Evolutionary conservation across 768 basidiomycete species (phyloP).

Genomic region (Obba rivulosa): DNA sequence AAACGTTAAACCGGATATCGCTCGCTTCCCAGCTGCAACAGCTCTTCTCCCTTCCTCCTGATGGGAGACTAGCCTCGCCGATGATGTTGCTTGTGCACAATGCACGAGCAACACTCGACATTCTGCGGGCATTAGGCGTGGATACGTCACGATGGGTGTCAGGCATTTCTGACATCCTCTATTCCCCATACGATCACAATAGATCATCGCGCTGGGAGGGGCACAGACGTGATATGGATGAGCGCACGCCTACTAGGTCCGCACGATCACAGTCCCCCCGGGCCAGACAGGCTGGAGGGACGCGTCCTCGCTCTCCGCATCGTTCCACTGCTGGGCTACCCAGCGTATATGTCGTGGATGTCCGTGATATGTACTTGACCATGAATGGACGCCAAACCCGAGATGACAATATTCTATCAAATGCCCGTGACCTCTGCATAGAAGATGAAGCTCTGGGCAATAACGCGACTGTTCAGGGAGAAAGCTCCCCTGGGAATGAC

Average conservation of each 20-base stretch:
- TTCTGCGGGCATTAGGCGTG: slow-evolving; percentile 37
- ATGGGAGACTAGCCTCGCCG: slow-evolving; percentile 22
- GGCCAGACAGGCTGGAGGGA: not conserved
- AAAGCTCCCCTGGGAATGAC: slow-evolving; percentile 3
- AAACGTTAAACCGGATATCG: not conserved
- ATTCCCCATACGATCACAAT: not conserved
- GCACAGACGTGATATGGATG: not conserved
- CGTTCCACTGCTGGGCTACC: not conserved
- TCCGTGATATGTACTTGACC: slow-evolving; percentile 12
- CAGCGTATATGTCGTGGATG: slow-evolving; percentile 18
- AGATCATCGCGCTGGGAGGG: not conserved
- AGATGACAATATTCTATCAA: slow-evolving; percentile 1
- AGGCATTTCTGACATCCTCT: slow-evolving; percentile 33
- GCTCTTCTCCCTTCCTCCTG: slow-evolving; percentile 12
- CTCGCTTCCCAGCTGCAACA: slow-evolving; percentile 9
- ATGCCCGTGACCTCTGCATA: slow-evolving; percentile 10
- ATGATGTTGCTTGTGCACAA: slow-evolving; percentile 44
- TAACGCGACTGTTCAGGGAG: slow-evolving; percentile 1
- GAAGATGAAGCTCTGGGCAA: slow-evolving; percentile 3
- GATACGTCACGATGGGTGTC: slow-evolving; percentile 36
- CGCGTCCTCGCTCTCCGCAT: slow-evolving; percentile 6
- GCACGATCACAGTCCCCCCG: slow-evolving; percentile 9
- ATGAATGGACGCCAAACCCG: slow-evolving; percentile 6
- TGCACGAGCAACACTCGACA: slow-evolving; percentile 31
- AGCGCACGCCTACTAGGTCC: not conserved